Evolutionary conservation across 805 yeast genomes (phyloP).

Genomic region (Candida bentonensis): DNA sequence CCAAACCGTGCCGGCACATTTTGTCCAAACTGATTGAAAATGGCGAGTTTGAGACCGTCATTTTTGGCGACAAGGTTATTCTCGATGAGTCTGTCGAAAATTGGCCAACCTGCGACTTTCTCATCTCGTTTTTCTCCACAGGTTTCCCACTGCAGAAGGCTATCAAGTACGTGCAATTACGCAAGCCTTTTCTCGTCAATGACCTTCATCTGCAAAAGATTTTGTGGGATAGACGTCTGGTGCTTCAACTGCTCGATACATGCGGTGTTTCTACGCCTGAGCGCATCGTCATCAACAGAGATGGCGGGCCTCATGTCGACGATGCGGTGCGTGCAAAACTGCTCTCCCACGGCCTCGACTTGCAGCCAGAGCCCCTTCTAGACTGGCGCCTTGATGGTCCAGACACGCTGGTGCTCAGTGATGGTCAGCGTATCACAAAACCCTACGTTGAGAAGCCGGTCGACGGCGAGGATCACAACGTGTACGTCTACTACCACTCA

Average conservation of each 20-base stretch:
- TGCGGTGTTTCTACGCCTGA: conserved; percentile 83
- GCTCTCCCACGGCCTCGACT: conserved; percentile 44
- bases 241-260: conserved; percentile 61
- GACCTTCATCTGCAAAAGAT: conserved; percentile 85
- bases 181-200: conserved; percentile 82
- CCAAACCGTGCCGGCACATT: conserved; percentile 90
- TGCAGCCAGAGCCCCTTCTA: conserved; percentile 42
- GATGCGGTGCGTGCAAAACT: conserved; percentile 49
- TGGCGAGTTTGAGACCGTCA: conserved; percentile 93
- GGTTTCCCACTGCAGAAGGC: conserved; percentile 97
- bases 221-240: conserved; percentile 94
- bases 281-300: conserved; percentile 80
- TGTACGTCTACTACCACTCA: conserved; percentile 77
- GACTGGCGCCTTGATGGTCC: conserved; percentile 74
- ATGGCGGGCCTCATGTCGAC: conserved; percentile 88
- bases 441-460: conserved; percentile 98
- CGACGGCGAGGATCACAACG: conserved; percentile 97
- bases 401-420: conserved; percentile 66
- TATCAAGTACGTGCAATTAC: conserved; percentile 69
- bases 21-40: conserved; percentile 75
- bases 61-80: conserved; percentile 94
- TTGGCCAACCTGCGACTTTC: conserved; percentile 98
- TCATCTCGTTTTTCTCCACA: conserved; percentile 83
- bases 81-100: conserved; percentile 85
- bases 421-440: conserved; percentile 58